Base-by-base conservation (phyloP, 345 rosid genomes). In the Excoecaria agallocha region DNA sequence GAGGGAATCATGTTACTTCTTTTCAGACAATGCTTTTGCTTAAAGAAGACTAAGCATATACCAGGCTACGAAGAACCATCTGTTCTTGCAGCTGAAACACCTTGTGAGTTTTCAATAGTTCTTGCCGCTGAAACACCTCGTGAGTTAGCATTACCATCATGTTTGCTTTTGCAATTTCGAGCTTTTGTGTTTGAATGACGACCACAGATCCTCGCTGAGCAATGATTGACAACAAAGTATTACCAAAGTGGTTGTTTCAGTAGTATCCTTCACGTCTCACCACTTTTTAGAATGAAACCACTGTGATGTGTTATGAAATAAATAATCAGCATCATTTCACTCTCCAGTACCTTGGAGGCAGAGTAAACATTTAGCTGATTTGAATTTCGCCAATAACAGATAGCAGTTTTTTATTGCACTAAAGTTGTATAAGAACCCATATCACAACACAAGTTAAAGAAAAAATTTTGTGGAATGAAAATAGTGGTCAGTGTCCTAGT, bases 51-150 rank as follows among this genome's bases (percentile, higher is more conserved):
- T 43, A 80, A 63, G 71, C n/a, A 16, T 22, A 55, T 74, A 16
- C 87, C 85, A 12, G 93, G 96, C 20, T 87, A 87, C 11, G 96
- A 89, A 77, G 81, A 91, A 68, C 93, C 96, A 9, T 80, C 80
- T 4, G 82, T 86, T 80, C 96, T 91, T 76, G 90, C 96, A 58
- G 81, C 91, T 37, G 90, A 77, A 89, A 91, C 96, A 72, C 86
- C 90, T 60, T 91, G 96, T 91, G 59, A 85, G 96, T 84, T 50
- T 25, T 15, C 52, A 13, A 64, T 60, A 46, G 1, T 60, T 25
- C 43, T 46, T 22, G 39, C 55, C 7, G 24, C 30, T 12, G 7
- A 4, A 35, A 39, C 66, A 65, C 54, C 17, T 75, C 3, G 62
- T 20, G 62, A 58, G 13, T 58, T 58, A 22, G 45, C 13, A 58